Conservation (phyloP, 2,329 filamentous ascomycete species). For the Rhynchosporium agropyri region DNA sequence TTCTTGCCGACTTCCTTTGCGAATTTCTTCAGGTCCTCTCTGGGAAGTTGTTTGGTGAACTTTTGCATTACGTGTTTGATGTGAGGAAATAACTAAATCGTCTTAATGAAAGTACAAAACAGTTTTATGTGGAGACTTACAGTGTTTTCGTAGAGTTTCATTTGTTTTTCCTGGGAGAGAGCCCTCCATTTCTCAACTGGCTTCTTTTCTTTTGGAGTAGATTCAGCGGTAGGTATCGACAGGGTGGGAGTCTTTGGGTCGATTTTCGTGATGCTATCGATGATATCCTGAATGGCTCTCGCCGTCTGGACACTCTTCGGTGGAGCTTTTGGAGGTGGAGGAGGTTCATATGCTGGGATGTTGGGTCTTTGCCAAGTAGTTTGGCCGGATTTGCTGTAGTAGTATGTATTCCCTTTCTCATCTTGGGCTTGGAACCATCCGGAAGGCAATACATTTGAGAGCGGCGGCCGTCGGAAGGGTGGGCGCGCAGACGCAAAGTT, state of each 20-base stretch:
- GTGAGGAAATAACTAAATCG: slow-evolving; percentile 72
- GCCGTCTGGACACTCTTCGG: slow-evolving; percentile 50
- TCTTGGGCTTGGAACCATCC: slow-evolving; percentile 85
- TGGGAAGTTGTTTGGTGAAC: slow-evolving; percentile 83
- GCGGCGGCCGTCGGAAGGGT: slow-evolving; percentile 57
- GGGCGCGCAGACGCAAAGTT: slow-evolving; percentile 53
- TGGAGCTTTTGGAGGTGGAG: slow-evolving; percentile 57
- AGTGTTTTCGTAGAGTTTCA: slow-evolving; percentile 92
- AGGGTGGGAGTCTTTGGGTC: slow-evolving; percentile 49
- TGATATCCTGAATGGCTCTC: slow-evolving; percentile 81
- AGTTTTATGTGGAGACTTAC: slow-evolving; percentile 55
- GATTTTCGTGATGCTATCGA: slow-evolving; percentile 76
- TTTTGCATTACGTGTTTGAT: slow-evolving; percentile 86
- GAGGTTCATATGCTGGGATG: slow-evolving; percentile 63
- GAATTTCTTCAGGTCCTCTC: slow-evolving; percentile 69
- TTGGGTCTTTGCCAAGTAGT: slow-evolving; percentile 84
- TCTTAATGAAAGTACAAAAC: slow-evolving; percentile 26
- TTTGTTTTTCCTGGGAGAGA: slow-evolving; percentile 79
- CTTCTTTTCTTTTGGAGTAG: slow-evolving; percentile 57
- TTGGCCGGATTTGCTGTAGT: slow-evolving; percentile 76
- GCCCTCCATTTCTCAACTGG: slow-evolving; percentile 73
- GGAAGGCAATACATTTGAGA: slow-evolving; percentile 63
- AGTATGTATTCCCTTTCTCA: slow-evolving; percentile 74
- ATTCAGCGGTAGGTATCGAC: slow-evolving; percentile 60
- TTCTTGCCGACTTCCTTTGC: slow-evolving; percentile 78